These are phyloP conservation scores for Aureobasidium sp. DNA, from an alignment of 2,329 filamentous ascomycete genomes.

Conservation along the genomic window DNA sequence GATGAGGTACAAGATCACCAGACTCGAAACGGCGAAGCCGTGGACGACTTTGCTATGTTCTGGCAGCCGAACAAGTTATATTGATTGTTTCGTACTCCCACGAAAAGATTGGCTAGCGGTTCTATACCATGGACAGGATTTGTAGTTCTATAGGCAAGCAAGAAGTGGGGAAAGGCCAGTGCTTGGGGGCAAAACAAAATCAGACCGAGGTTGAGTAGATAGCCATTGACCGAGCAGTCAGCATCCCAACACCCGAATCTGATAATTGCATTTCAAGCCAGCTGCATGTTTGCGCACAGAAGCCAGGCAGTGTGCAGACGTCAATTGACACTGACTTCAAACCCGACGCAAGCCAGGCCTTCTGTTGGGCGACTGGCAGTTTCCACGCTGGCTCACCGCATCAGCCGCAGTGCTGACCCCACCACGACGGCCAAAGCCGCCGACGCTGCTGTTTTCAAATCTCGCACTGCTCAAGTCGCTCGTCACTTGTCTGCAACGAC, in stretches of 20 bases:
- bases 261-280: not conserved
- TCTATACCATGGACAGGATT: not conserved
- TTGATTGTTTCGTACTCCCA: constrained; percentile 20
- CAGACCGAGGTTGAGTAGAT: constrained; percentile 6
- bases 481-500: constrained; percentile 30
- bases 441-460: constrained; percentile 33
- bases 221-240: constrained; percentile 1
- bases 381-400: constrained; percentile 19
- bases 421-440: constrained; percentile 21
- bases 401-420: constrained; percentile 23
- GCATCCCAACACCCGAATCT: not conserved
- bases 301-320: constrained; percentile 2
- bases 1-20: not conserved
- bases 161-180: constrained; percentile 9
- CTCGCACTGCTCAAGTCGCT: constrained; percentile 33
- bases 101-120: not conserved
- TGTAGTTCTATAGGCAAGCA: not conserved
- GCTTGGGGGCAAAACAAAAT: constrained; percentile 10
- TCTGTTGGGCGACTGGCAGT: constrained; percentile 16
- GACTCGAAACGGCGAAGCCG: not conserved
- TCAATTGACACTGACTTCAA: constrained; percentile 10
- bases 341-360: constrained; percentile 3
- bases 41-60: constrained; percentile 29
- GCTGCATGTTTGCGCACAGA: constrained; percentile 11
- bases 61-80: constrained; percentile 42